Evolutionary conservation across 257 asterid species (phyloP).

Genomic region (Apocynum venetum): DNA sequence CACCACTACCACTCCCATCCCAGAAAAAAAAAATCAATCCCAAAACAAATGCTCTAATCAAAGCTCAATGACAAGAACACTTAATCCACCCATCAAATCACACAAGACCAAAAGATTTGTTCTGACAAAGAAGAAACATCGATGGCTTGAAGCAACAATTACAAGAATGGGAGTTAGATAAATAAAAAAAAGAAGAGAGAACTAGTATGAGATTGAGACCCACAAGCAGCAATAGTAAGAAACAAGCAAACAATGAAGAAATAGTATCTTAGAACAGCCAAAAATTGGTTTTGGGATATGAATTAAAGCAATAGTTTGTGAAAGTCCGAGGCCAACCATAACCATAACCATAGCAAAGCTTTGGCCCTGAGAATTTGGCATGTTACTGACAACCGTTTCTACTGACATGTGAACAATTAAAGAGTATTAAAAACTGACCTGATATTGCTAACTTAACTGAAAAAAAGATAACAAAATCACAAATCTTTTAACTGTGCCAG

Average conservation of each 20-base stretch:
- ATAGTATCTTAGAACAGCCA: constrained; percentile 29
- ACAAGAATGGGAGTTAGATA: constrained; percentile 35
- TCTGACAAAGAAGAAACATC: constrained; percentile 14
- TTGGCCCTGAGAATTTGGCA: constrained; percentile 35
- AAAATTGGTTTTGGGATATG: constrained; percentile 30
- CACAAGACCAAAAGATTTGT: not conserved
- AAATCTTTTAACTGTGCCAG: constrained; percentile 17
- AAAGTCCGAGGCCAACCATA: constrained; percentile 9
- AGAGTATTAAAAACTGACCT: constrained; percentile 34
- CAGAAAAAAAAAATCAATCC: constrained; percentile 31
- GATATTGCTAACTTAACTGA: constrained; percentile 15
- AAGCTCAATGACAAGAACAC: constrained; percentile 18
- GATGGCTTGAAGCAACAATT: constrained; percentile 49
- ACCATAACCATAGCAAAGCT: constrained; percentile 9
- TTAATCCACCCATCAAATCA: constrained; percentile 24
- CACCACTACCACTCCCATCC: constrained; percentile 56
- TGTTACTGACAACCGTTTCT: constrained; percentile 55
- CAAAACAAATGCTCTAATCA: constrained; percentile 15
- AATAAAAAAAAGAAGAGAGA: not conserved
- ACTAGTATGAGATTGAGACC: constrained; percentile 36
- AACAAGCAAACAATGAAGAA: constrained; percentile 63
- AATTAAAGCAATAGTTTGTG: constrained; percentile 26
- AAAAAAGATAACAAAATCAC: constrained; percentile 16
- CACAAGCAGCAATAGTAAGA: constrained; percentile 55
- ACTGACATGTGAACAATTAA: constrained; percentile 53